Evolutionary conservation across 148 eudicot genomes (phyloP), one percentile per base, ranked within the genome.

Genomic region (Rhododendron molle): DNA sequence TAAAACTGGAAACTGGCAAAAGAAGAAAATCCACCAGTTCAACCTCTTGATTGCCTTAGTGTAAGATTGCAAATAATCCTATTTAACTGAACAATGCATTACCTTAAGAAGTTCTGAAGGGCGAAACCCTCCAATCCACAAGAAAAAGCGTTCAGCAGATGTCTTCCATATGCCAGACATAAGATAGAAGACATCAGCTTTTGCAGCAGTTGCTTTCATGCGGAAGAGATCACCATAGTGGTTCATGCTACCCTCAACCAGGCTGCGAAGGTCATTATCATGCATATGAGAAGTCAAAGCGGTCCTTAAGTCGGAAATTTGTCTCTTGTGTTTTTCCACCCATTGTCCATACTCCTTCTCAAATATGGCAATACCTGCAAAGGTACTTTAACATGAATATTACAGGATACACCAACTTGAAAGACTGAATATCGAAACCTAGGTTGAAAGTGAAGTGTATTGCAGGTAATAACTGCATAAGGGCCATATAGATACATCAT

Each of bases 81-180:
- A 44, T 47, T 65, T 60, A 76, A 69, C 49, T 71, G 43, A 32
- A 43, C 34, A 23, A 30, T 79, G 80, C 5, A 67, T 89, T 81
- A 95, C 99, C 99, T 93, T 93, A 49, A 96, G 89, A 84, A 96
- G 85, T 77, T 95, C 99, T 3, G 99, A 96, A 26, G 99, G 99
- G 60, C 99, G 95, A 88, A 94, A 96, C 50, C 99, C 99, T 76
- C 99, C 99, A 40, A 96, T 96, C 99, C 99, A 96, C 84, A 91
- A 88, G 92, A 96, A 96, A 89, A 95, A 91, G 50, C 96, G 92
- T 65, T 96, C 99, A 32, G 93, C 92, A 78, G 99, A 82, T 58
- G 99, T 93, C 86, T 90, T 92, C 98, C 99, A 96, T 89, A 92
- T 90, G 84, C 99, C 99, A 81, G 98, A 93, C 89, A 94, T 95